phyloP scores from a whole-genome alignment of 2,329 filamentous ascomycete species.

The Fusarium circinatum region DNA sequence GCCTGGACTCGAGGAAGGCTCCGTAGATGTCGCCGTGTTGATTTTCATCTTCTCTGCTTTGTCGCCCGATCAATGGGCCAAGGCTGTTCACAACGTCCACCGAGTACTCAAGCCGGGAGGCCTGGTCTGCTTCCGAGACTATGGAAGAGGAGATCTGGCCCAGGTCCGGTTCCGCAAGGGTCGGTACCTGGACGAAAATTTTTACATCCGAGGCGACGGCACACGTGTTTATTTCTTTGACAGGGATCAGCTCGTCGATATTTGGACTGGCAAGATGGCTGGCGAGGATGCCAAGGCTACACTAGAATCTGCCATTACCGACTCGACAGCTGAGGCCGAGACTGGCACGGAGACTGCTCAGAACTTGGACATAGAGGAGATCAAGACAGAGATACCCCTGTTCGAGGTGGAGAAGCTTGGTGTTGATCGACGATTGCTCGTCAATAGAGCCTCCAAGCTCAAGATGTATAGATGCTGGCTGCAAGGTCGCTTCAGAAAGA shows the following conservation, averaged over 20 bases:
- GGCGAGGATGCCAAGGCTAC: constrained; percentile 28
- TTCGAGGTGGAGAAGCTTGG: constrained; percentile 84
- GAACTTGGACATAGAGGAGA: constrained; percentile 27
- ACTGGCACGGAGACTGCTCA: background rate
- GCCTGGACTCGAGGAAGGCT: constrained; percentile 78
- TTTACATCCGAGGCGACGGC: constrained; percentile 94
- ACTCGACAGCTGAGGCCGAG: background rate
- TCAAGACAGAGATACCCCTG: constrained; percentile 41
- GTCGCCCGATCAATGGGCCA: constrained; percentile 83
- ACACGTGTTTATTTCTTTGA: constrained; percentile 99
- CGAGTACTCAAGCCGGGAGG: constrained; percentile 89
- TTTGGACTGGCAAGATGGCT: constrained; percentile 71
- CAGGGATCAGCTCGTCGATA: constrained; percentile 78
- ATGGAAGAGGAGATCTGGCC: constrained; percentile 92
- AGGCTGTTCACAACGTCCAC: constrained; percentile 83
- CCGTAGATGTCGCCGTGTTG: constrained; percentile 90
- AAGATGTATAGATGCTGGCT: constrained; percentile 99
- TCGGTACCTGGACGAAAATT: constrained; percentile 93
- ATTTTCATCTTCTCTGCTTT: constrained; percentile 98
- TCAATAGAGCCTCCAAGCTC: constrained; percentile 88
- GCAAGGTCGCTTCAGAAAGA: constrained; percentile 83
- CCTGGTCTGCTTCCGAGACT: constrained; percentile 95
- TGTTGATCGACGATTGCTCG: constrained; percentile 86
- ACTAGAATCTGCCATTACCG: background rate
- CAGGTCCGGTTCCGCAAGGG: constrained; percentile 98